A percentile compares a stretch with the other conserved stretches of the same genome.
phyloP scores from a whole-genome alignment of 106 monocot genomes.

The Amphibolis antarctica region DNA sequence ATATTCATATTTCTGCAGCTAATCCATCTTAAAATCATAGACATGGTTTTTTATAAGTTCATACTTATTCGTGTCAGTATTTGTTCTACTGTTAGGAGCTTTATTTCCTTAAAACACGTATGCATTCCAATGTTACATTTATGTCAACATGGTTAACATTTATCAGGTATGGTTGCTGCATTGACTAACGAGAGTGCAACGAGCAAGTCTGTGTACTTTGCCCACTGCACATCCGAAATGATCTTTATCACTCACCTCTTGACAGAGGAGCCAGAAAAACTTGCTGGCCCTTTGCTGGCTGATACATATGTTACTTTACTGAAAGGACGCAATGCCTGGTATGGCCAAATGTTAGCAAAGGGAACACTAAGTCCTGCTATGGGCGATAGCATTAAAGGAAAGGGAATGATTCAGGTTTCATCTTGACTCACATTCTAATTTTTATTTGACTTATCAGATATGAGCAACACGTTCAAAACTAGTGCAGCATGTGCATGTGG shows the following conservation, averaged over 20 bases:
- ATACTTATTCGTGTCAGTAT: no score
- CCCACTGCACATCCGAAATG: conserved; percentile 97
- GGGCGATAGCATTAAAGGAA: conserved; percentile 99
- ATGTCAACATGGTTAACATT: neutral
- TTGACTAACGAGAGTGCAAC: conserved; percentile 97
- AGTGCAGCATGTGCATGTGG: no score
- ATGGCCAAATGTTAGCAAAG: conserved; percentile 89
- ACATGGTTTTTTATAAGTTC: no score
- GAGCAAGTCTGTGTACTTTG: conserved; percentile 92
- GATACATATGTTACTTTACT: conserved; percentile 90
- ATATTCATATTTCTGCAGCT: no score
- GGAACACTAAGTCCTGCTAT: conserved; percentile 71
- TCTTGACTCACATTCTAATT: neutral
- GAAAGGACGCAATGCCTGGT: conserved; percentile 98
- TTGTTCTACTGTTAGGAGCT: no score
- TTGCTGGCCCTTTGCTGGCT: conserved; percentile 85
- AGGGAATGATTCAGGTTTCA: conserved; percentile 94
- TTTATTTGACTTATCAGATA: neutral
- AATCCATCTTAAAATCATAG: no score
- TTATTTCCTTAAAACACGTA: neutral
- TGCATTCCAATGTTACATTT: neutral
- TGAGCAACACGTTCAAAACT: no score
- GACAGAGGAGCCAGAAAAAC: conserved; percentile 85
- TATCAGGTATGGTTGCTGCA: conserved; percentile 84
- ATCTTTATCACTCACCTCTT: conserved; percentile 91